Evolutionary conservation across 495 filamentous ascomycete genomes (phyloP).

Genomic region (Hypoxylon perforatum): DNA sequence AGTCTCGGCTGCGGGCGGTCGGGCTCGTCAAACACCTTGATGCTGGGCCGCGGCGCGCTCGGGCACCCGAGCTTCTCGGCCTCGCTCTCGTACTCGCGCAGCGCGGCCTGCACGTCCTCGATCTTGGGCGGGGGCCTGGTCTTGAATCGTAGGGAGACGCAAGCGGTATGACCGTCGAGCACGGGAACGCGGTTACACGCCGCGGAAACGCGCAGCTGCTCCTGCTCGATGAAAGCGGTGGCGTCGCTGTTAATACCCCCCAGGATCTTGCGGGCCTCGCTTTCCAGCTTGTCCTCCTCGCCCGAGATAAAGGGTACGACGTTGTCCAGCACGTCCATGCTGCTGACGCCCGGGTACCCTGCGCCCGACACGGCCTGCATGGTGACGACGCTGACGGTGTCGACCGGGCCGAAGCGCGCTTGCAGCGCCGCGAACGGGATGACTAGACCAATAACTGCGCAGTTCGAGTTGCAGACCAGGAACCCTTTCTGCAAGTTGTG

Average conservation of each 20-base stretch:
- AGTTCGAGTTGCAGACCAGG: slow-evolving; percentile 90
- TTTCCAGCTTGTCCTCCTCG: slow-evolving; percentile 89
- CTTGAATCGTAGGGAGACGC: slow-evolving; percentile 79
- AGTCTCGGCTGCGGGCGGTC: slow-evolving; percentile 88
- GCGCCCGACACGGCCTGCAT: slow-evolving; percentile 88
- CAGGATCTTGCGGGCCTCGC: slow-evolving; percentile 87
- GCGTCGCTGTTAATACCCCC: slow-evolving; percentile 72
- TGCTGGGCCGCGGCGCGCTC: slow-evolving; percentile 77
- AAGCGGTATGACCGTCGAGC: slow-evolving; percentile 86
- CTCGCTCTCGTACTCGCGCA: slow-evolving; percentile 79
- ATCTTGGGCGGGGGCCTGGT: slow-evolving; percentile 64
- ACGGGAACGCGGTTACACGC: slow-evolving; percentile 87
- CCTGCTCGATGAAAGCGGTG: slow-evolving; percentile 73
- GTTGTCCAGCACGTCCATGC: slow-evolving; percentile 79
- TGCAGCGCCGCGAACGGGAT: slow-evolving; percentile 89
- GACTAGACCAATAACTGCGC: slow-evolving; percentile 87
- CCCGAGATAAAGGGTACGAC: slow-evolving; percentile 88
- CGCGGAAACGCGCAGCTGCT: slow-evolving; percentile 73
- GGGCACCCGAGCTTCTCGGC: slow-evolving; percentile 78
- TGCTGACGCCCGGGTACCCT: slow-evolving; percentile 87
- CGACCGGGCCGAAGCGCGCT: slow-evolving; percentile 77
- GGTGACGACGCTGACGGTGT: slow-evolving; percentile 83
- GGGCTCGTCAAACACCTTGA: slow-evolving; percentile 80
- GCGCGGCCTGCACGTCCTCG: slow-evolving; percentile 73
- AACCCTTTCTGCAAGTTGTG: slow-evolving; percentile 79